Conservation (phyloP, 306 rosid species). For the Dicorynia guianensis region DNA sequence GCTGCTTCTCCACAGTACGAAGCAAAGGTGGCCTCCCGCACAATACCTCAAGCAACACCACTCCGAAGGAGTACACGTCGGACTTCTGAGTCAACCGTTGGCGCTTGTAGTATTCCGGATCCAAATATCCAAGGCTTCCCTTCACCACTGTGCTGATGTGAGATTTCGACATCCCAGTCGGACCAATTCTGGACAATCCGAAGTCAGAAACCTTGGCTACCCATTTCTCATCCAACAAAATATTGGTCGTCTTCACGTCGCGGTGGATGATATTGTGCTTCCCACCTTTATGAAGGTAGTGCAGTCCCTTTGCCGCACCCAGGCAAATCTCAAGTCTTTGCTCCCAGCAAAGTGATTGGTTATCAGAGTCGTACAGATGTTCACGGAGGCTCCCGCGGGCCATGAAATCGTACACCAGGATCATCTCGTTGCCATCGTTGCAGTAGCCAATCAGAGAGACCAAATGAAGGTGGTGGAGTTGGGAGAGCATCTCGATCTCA, state of each 20-base stretch:
- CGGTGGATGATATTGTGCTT: conserved; percentile 41
- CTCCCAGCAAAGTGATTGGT: conserved; percentile 29
- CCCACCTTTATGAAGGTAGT: conserved; percentile 37
- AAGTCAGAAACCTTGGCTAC: conserved; percentile 39
- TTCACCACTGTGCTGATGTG: not conserved
- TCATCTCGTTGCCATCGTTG: conserved; percentile 23
- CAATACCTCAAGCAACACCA: conserved; percentile 45
- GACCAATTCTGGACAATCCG: conserved; percentile 34
- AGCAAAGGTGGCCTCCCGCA: conserved; percentile 25
- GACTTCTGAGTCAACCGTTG: conserved; percentile 34
- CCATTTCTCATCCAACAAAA: conserved; percentile 33
- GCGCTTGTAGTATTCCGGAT: not conserved
- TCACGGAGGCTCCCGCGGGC: conserved; percentile 31
- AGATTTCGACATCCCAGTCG: not conserved
- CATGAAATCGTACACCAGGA: conserved; percentile 42
- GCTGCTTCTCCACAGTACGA: not conserved
- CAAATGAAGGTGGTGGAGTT: conserved; percentile 39
- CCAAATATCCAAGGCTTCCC: not conserved
- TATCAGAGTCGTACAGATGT: conserved; percentile 25
- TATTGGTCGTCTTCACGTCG: conserved; percentile 44
- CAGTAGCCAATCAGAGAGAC: conserved; percentile 38
- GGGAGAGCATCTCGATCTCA: conserved; percentile 43
- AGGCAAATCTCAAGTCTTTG: conserved; percentile 31
- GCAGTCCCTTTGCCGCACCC: conserved; percentile 33
- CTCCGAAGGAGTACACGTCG: conserved; percentile 53